A percentile compares a stretch with the other conserved stretches of the same genome.
Evolutionary conservation across 2,329 filamentous ascomycete genomes (phyloP).

Genomic region (Paraphoma chrysanthemicola): DNA sequence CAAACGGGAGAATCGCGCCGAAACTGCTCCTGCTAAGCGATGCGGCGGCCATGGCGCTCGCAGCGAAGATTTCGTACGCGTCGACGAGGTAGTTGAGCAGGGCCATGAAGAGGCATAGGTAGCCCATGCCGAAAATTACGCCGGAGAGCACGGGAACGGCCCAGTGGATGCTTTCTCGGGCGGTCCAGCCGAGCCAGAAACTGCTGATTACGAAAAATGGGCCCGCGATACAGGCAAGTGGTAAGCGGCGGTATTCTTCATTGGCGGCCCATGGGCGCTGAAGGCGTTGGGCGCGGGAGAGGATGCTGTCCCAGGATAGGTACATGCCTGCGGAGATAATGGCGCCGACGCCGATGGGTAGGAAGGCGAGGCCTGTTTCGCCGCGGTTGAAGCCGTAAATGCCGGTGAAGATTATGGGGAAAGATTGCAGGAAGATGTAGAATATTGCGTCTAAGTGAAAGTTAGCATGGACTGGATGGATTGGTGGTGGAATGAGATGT

Average conservation of each 20-base stretch:
- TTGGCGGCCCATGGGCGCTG: slow-evolving; percentile 64
- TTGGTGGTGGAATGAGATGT: background rate
- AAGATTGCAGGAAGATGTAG: slow-evolving; percentile 80
- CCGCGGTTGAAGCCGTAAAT: slow-evolving; percentile 71
- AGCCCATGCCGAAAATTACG: slow-evolving; percentile 54
- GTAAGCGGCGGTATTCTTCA: slow-evolving; percentile 73
- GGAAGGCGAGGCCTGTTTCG: slow-evolving; percentile 70
- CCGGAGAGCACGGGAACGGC: slow-evolving; percentile 52
- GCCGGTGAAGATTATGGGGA: slow-evolving; percentile 68
- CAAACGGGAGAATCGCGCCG: slow-evolving; percentile 66
- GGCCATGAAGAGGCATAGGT: slow-evolving; percentile 59
- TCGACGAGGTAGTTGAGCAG: slow-evolving; percentile 67
- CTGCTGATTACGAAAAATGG: slow-evolving; percentile 59
- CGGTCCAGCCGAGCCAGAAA: slow-evolving; percentile 55
- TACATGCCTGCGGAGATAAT: slow-evolving; percentile 67
- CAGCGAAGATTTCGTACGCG: slow-evolving; percentile 77
- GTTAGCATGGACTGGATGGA: background rate
- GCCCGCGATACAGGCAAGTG: slow-evolving; percentile 73
- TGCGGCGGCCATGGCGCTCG: slow-evolving; percentile 82
- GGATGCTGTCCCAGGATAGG: slow-evolving; percentile 68
- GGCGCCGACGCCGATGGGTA: slow-evolving; percentile 72
- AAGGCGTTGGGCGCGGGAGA: slow-evolving; percentile 58
- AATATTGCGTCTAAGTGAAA: slow-evolving; percentile 57
- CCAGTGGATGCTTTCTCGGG: slow-evolving; percentile 49
- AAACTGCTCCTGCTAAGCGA: slow-evolving; percentile 78